Base-by-base conservation (phyloP, 371 early-diverging fungal species). In the Rhizopus arrhizus region DNA sequence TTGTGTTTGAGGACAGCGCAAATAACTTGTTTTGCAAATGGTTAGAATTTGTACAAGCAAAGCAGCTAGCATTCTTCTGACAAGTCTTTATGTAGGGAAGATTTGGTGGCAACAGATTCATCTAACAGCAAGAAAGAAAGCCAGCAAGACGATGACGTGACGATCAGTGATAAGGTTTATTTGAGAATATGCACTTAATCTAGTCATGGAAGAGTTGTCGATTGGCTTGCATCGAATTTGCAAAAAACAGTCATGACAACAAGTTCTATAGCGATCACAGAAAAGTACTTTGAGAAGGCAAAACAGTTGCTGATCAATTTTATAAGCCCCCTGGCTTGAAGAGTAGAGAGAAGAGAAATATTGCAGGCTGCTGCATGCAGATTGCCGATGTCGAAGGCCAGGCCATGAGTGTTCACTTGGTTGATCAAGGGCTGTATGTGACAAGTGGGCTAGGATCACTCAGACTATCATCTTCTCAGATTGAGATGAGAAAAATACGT, bases 1-100 rank as follows among this genome's bases (percentile, higher is more conserved):
- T 41, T 5, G 46, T 55, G 31, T 45, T 55, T 29, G 34, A 55
- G 28, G 40, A 53, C 36, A 22, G n/a, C 13, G 36, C 36, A 22
- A 42, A 42, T 42, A 42, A 42, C 42, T 36, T 53, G 53, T 36
- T 53, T 38, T 53, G 53, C 53, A 40, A n/a, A 35, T 53, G 53
- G 22, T 42, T 42, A 10, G 42, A 42, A 42, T 42, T 42, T 42
- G n/a, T 42, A 42, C 11, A 42, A 42, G n/a, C 42, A 42, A 42
- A 42, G 42, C 42, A 42, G 42, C 42, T 13, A 42, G n/a, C 42
- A 42, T 42, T 42, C 42, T 42, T 42, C 42, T 42, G n/a, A 42
- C n/a, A 42, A n/a, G 4, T 42, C 42, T 42, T 42, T 42, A 42
- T 36, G 36, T 36, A 36, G 36, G 36, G 36, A 10, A 36, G 36